Conservation (phyloP, 139 green algal species). For the Volvox africanus region DNA sequence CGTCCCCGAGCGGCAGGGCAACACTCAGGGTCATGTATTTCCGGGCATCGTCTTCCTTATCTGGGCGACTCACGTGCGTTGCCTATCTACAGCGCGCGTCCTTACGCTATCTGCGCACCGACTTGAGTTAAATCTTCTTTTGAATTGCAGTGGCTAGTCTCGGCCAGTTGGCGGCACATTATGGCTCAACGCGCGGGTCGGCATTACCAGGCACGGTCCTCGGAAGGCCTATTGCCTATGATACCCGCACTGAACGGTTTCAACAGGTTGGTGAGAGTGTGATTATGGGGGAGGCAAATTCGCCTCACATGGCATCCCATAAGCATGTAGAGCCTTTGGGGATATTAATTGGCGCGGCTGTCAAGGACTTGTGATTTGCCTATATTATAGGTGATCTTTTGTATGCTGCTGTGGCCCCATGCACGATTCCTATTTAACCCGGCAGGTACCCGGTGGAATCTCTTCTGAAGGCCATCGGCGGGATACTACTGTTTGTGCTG, state of each 20-base stretch:
- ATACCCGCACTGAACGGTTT: background rate
- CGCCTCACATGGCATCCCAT: too few relatives aligned
- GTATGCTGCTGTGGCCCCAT: background rate
- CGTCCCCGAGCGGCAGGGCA: conserved; percentile 23
- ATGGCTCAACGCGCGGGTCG: background rate
- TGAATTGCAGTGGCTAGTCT: conserved; percentile 29
- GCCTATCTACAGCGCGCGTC: background rate
- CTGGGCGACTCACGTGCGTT: conserved; percentile 27
- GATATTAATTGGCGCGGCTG: too few relatives aligned
- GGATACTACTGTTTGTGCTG: conserved; percentile 36
- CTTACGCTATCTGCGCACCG: background rate
- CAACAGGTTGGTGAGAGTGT: conserved; percentile 2
- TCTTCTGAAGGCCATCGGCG: conserved; percentile 26
- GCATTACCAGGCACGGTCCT: background rate
- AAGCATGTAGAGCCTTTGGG: too few relatives aligned
- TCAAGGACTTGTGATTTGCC: too few relatives aligned
- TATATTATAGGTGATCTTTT: too few relatives aligned
- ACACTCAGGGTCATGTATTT: conserved; percentile 34
- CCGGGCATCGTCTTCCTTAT: conserved; percentile 26
- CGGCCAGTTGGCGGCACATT: conserved; percentile 20
- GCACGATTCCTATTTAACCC: background rate
- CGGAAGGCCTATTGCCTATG: conserved; percentile 31
- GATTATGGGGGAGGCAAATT: background rate
- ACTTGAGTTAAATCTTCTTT: background rate
- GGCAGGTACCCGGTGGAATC: conserved; percentile 42